A percentile compares a stretch with the other conserved stretches of the same genome.
Conservation (phyloP, 768 basidiomycete genomes). For the Hortiboletus flavorubellus region DNA sequence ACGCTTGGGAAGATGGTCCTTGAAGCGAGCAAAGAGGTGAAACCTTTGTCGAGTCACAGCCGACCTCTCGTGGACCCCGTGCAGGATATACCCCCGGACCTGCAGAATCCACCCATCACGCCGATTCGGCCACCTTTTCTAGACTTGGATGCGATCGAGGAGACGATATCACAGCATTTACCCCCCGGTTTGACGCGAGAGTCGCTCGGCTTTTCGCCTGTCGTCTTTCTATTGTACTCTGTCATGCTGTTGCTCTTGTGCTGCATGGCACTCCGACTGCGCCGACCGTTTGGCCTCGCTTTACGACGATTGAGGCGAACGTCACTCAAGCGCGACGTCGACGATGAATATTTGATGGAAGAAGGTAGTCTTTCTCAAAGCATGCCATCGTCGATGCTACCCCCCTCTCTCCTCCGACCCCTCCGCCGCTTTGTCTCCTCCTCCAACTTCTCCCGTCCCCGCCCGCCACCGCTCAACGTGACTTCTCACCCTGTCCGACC, state of each 20-base stretch:
- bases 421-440: slow-evolving; percentile 27
- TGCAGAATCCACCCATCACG: slow-evolving; percentile 47
- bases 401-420: slow-evolving; percentile 26
- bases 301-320: slow-evolving; percentile 45
- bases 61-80: slow-evolving; percentile 72
- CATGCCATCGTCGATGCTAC: slow-evolving; percentile 18
- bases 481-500: slow-evolving; percentile 9
- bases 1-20: slow-evolving; percentile 99
- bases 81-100: slow-evolving; percentile 55
- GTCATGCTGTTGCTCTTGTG: slow-evolving; percentile 41
- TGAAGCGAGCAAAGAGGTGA: slow-evolving; percentile 89
- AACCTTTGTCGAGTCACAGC: slow-evolving; percentile 41
- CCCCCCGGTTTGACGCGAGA: slow-evolving; percentile 58
- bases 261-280: slow-evolving; percentile 52
- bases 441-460: slow-evolving; percentile 20
- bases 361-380: slow-evolving; percentile 33
- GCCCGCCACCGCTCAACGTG: slow-evolving; percentile 20
- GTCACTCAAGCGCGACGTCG: slow-evolving; percentile 31
- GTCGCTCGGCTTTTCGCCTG: slow-evolving; percentile 70
- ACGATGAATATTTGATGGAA: slow-evolving; percentile 43
- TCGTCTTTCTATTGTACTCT: slow-evolving; percentile 57
- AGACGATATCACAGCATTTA: slow-evolving; percentile 62
- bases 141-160: slow-evolving; percentile 58
- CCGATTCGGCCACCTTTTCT: slow-evolving; percentile 65
- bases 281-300: slow-evolving; percentile 48